phyloP scores from a whole-genome alignment of 768 basidiomycete species.

The Auricularia sp. region DNA sequence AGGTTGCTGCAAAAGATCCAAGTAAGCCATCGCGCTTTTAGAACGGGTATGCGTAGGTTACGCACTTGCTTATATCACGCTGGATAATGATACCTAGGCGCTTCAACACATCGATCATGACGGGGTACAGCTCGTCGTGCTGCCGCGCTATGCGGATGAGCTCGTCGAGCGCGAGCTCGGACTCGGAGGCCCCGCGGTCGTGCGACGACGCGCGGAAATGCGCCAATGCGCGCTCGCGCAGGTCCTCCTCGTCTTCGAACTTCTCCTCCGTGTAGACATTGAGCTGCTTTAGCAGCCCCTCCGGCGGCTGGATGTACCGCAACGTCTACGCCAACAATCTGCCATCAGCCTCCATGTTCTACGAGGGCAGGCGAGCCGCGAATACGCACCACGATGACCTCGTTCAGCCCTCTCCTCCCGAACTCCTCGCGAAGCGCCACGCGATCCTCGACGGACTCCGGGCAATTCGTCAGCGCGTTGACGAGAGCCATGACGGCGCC shows the following conservation, averaged over 20 bases:
- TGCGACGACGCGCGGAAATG: slow-evolving; percentile 14
- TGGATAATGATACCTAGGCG: slow-evolving; percentile 49
- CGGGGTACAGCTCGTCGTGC: slow-evolving; percentile 52
- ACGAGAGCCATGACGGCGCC: slow-evolving; percentile 66
- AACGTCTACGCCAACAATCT: slow-evolving; percentile 41
- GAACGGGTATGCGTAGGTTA: slow-evolving; percentile 7
- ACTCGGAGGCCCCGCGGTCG: slow-evolving; percentile 30
- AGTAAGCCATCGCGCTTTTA: neutral
- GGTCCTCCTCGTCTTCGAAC: slow-evolving; percentile 81
- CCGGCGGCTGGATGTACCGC: slow-evolving; percentile 67
- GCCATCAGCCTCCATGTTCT: too few species aligned
- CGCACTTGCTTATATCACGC: slow-evolving; percentile 52
- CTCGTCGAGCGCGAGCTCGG: slow-evolving; percentile 48
- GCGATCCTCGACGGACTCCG: slow-evolving; percentile 69
- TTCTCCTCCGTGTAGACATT: slow-evolving; percentile 81
- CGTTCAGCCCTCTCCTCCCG: slow-evolving; percentile 68
- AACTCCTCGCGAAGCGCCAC: slow-evolving; percentile 77
- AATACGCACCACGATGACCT: slow-evolving; percentile 66
- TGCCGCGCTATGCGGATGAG: slow-evolving; percentile 50
- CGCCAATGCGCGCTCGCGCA: slow-evolving; percentile 53
- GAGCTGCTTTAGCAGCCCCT: slow-evolving; percentile 66
- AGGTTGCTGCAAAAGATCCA: slow-evolving; percentile 37
- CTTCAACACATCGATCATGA: slow-evolving; percentile 50
- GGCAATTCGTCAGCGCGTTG: slow-evolving; percentile 70
- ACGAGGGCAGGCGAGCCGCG: neutral